Evolutionary conservation across 805 yeast genomes (phyloP).

Genomic region (Yamadazyma laniorum): DNA sequence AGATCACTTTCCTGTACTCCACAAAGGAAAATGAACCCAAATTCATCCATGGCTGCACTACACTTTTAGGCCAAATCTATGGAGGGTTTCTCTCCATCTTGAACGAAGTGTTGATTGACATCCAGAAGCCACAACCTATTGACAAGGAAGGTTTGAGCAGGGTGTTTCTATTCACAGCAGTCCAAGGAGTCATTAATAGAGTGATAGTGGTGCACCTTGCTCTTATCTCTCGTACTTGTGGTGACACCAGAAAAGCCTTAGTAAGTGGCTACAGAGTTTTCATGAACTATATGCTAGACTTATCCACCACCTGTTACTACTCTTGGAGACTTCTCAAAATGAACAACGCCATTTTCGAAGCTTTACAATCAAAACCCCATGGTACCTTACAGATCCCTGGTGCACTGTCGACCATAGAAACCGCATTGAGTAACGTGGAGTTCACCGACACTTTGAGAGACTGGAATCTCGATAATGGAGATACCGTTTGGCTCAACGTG

Average conservation of each 20-base stretch:
- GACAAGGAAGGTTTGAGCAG: not conserved
- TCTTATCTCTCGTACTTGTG: conserved; percentile 10
- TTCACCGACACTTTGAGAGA: conserved; percentile 4
- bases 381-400: not conserved
- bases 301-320: conserved; percentile 7
- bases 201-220: conserved; percentile 25
- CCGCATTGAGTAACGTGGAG: conserved; percentile 6
- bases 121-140: not conserved
- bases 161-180: conserved; percentile 6
- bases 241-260: conserved; percentile 2
- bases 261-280: not conserved
- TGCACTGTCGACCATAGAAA: not conserved
- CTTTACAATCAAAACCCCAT: not conserved
- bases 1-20: not conserved
- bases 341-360: conserved; percentile 3
- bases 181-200: conserved; percentile 39
- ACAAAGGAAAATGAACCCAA: not conserved
- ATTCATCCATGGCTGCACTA: not conserved
- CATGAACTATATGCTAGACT: conserved; percentile 2
- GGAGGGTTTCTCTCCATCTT: not conserved
- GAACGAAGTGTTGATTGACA: not conserved
- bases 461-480: conserved; percentile 3
- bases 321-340: conserved; percentile 11
- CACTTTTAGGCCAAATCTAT: not conserved
- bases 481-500: conserved; percentile 10